Base-by-base conservation (phyloP, 352 stramenopile genomes). In the Pythium graminicola region DNA sequence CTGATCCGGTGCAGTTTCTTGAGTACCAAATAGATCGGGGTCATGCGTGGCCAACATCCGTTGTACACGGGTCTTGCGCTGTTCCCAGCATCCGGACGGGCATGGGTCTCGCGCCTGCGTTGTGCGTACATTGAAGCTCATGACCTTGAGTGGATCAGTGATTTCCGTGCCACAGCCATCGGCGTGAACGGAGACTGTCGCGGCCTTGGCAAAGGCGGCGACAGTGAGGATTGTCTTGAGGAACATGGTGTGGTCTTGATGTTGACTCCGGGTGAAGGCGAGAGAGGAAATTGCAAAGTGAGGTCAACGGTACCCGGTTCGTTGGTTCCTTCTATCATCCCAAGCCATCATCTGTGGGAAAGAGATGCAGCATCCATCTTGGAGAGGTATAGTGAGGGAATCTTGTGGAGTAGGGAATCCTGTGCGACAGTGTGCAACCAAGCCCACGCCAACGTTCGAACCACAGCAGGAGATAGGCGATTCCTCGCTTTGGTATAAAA, bases 41-140 rank as follows among this genome's bases (percentile, higher is more conserved):
- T 38, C 54, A 0, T 84, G 55, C 0, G 41, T 71, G 7, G 69
- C 70, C 57, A 92, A 78, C 48, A 87, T 72, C 26, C 47, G 64
- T 10, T 81, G 38, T 17, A 86, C 72, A 60, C 84, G 83, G 26
- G 69, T 66, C 36, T 86, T 81, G 48, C 81, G 81, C 24, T 81
- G 69, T 9, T 73, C 76, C 79, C 79, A 89, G 52, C 79, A 89
- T n/a, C 79, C 79, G 23, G 49, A 59, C 0, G 74, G 72, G 49
- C 76, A 89, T 8, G 76, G 68, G 13, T 44, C 67, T 5, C 60
- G 65, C 0, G 81, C 81, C 14, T 73, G 47, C 24, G 76, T 88
- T 9, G 78, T 92, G 60, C 78, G 81, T 23, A 92, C 64, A 57
- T 92, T 92, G 64, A 92, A 92, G 45, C 74, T 81, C 78, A 88